These are phyloP conservation scores for Solanum hybrid DNA, from an alignment of 305 asterid species.

Conservation along the genomic window DNA sequence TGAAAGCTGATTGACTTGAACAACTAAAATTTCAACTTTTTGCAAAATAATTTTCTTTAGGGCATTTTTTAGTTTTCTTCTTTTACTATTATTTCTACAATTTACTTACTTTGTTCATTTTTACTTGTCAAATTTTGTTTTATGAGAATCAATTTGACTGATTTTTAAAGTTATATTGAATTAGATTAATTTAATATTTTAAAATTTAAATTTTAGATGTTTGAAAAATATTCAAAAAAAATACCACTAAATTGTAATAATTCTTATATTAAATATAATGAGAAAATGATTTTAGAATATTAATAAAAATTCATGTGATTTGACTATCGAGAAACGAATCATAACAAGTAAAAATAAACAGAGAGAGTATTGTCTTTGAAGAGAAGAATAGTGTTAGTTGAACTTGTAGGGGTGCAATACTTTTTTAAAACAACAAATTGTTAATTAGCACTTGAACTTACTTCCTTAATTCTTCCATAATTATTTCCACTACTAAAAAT, in stretches of 20 bases:
- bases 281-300: neutral
- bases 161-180: neutral
- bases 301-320: neutral
- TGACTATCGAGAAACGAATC: neutral
- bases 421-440: neutral
- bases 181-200: neutral
- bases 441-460: neutral
- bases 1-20: neutral
- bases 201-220: too few relatives aligned
- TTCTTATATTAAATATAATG: too few relatives aligned
- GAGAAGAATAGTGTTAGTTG: neutral
- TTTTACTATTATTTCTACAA: neutral
- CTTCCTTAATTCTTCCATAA: neutral
- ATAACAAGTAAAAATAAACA: too few relatives aligned
- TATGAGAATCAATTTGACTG: fast-evolving
- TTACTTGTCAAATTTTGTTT: neutral
- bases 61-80: too few relatives aligned
- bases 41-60: too few relatives aligned
- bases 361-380: fast-evolving
- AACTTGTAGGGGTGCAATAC: neutral
- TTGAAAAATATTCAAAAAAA: neutral
- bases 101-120: fast-evolving
- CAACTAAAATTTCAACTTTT: too few relatives aligned
- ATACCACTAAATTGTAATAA: too few relatives aligned
- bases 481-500: neutral